These are phyloP conservation scores for Lactarius quietus DNA, from an alignment of 768 basidiomycete species.

Conservation along the genomic window DNA sequence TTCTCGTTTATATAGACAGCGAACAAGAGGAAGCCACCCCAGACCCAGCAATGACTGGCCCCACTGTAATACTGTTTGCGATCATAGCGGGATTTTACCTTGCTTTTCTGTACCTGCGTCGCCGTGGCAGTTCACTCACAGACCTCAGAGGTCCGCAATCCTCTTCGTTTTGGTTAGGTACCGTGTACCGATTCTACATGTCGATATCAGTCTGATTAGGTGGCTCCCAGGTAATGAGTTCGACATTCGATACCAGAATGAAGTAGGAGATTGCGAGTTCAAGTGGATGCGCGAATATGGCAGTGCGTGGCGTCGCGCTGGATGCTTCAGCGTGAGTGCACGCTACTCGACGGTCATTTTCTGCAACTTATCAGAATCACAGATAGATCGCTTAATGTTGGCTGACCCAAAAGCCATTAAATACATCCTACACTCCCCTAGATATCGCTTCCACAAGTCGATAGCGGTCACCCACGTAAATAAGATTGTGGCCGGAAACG, in stretches of 20 bases:
- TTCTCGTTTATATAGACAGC: background rate
- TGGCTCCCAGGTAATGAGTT: background rate
- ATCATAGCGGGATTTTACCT: background rate
- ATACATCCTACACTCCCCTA: conserved; percentile 31
- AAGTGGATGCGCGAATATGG: conserved; percentile 28
- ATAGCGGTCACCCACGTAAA: conserved; percentile 11
- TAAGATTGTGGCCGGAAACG: conserved; percentile 23
- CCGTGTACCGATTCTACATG: background rate
- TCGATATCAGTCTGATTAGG: background rate
- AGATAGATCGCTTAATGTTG: background rate
- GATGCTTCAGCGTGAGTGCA: conserved; percentile 26
- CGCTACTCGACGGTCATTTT: background rate
- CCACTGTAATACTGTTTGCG: background rate
- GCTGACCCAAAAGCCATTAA: conserved; percentile 28
- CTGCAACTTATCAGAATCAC: conserved; percentile 19
- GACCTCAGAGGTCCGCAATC: background rate
- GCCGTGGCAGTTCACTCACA: background rate
- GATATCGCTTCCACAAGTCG: conserved; percentile 29
- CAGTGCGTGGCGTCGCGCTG: conserved; percentile 24
- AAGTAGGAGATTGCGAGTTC: conserved; percentile 28
- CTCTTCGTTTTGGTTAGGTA: background rate
- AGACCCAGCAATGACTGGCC: background rate
- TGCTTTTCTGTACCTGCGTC: background rate
- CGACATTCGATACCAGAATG: background rate
- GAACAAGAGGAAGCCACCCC: background rate